These are phyloP conservation scores for Hypocrella siamensis DNA, from an alignment of 2,329 filamentous ascomycete genomes.

Conservation along the genomic window DNA sequence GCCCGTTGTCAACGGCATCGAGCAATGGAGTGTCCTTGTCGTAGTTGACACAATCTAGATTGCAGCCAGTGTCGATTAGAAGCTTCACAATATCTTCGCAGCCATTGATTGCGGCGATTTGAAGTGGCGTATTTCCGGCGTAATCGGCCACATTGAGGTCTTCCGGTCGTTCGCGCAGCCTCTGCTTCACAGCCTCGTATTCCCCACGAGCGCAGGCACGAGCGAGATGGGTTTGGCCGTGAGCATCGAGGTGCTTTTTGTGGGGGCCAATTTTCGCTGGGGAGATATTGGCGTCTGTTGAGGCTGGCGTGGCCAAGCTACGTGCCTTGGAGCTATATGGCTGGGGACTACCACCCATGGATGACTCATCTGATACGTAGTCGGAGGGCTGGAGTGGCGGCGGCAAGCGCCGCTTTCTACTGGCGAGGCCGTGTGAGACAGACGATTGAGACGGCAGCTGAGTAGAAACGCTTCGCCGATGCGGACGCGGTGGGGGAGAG, in stretches of 20 bases:
- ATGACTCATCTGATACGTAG: conserved; percentile 53
- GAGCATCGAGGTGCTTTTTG: conserved; percentile 82
- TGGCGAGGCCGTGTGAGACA: conserved; percentile 34
- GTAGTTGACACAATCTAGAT: conserved; percentile 62
- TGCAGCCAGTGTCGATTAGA: conserved; percentile 70
- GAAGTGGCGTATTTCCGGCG: conserved; percentile 88
- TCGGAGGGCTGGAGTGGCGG: conserved; percentile 46
- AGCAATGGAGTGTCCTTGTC: conserved; percentile 87
- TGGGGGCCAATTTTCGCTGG: conserved; percentile 54
- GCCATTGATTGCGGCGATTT: conserved; percentile 82
- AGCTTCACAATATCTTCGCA: conserved; percentile 77
- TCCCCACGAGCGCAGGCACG: conserved; percentile 79
- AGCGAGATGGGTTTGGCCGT: conserved; percentile 81
- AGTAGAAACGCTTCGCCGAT: conserved; percentile 49
- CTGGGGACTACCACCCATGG: conserved; percentile 42
- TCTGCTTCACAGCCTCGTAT: conserved; percentile 59
- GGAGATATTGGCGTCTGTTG: conserved; percentile 45
- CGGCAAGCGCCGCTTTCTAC: conserved; percentile 47
- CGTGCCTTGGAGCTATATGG: conserved; percentile 42
- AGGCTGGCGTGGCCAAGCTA: conserved; percentile 37
- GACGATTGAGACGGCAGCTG: conserved; percentile 37
- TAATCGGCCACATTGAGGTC: conserved; percentile 85
- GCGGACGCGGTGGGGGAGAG: conserved; percentile 42
- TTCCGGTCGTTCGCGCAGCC: conserved; percentile 64
- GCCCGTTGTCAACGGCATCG: conserved; percentile 91